These are phyloP conservation scores for Trichoderma breve DNA, from an alignment of 2,329 filamentous ascomycete genomes.

Conservation along the genomic window DNA sequence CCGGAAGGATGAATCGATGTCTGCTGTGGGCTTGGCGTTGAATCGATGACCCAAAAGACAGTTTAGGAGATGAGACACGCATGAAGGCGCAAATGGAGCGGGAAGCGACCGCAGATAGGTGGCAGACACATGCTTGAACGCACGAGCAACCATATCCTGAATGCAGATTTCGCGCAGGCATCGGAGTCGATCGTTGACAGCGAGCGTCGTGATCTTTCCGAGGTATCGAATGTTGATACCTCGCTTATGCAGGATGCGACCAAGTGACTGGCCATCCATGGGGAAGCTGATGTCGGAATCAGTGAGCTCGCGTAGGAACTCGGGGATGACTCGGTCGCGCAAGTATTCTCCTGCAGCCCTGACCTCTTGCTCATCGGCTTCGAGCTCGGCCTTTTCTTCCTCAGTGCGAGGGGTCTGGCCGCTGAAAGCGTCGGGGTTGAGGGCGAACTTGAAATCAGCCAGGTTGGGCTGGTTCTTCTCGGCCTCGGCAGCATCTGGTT, in stretches of 20 bases:
- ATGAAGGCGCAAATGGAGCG: conserved; percentile 73
- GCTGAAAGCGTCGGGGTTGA: conserved; percentile 95
- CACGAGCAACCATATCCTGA: conserved; percentile 92
- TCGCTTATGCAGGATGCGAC: conserved; percentile 86
- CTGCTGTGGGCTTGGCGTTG: conserved; percentile 74
- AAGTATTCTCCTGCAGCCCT: conserved; percentile 79
- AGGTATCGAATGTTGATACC: conserved; percentile 97
- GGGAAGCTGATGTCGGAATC: conserved; percentile 95
- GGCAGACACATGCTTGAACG: conserved; percentile 89
- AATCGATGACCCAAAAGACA: conserved; percentile 78
- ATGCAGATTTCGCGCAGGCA: conserved; percentile 74
- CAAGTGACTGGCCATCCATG: conserved; percentile 94
- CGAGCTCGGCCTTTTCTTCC: conserved; percentile 81
- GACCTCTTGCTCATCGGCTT: conserved; percentile 83
- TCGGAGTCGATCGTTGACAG: conserved; percentile 68
- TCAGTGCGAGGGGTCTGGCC: conserved; percentile 87
- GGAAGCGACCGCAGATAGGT: conserved; percentile 77
- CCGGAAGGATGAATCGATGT: conserved; percentile 72
- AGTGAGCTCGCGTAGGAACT: conserved; percentile 79
- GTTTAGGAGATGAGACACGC: conserved; percentile 85
- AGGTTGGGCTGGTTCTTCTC: conserved; percentile 69
- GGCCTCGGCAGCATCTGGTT: conserved; percentile 29
- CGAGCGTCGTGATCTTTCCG: conserved; percentile 74
- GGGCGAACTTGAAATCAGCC: conserved; percentile 78
- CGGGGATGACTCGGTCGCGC: conserved; percentile 74